These are phyloP conservation scores for Elaeis guineensis DNA, from an alignment of 176 grass and related monocot genomes.

Conservation along the genomic window DNA sequence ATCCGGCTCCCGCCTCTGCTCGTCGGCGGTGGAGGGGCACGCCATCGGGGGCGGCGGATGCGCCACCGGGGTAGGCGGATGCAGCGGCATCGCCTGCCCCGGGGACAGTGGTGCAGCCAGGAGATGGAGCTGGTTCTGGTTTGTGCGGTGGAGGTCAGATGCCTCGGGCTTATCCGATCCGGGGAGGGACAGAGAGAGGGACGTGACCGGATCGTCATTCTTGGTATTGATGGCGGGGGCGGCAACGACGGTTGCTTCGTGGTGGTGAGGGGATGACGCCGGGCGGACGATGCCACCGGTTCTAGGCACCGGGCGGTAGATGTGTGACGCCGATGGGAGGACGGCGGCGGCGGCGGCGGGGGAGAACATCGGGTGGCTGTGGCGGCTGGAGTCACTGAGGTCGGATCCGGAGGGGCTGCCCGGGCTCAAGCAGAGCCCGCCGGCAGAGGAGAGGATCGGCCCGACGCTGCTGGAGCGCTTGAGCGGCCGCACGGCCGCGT, in stretches of 20 bases:
- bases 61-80: not conserved
- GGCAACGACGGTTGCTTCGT: constrained; percentile 11
- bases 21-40: not conserved
- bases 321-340: constrained; percentile 1
- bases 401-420: constrained; percentile 60
- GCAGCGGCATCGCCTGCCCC: not conserved
- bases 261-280: no score
- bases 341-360: no score
- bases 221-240: not conserved
- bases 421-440: constrained; percentile 37
- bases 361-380: constrained; percentile 42
- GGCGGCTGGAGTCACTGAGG: constrained; percentile 60
- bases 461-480: constrained; percentile 64
- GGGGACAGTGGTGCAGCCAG: not conserved
- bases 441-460: constrained; percentile 4
- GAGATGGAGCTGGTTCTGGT: not conserved
- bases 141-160: not conserved
- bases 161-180: constrained; percentile 22
- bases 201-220: constrained; percentile 32
- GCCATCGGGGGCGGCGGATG: constrained; percentile 3
- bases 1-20: no score
- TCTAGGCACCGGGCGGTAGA: constrained; percentile 55
- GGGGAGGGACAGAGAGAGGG: constrained; percentile 66
- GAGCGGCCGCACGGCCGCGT: constrained; percentile 24
- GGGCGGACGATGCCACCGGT: constrained; percentile 26